phyloP scores from a whole-genome alignment of 805 yeast species.

The Spathaspora gorwiae region DNA sequence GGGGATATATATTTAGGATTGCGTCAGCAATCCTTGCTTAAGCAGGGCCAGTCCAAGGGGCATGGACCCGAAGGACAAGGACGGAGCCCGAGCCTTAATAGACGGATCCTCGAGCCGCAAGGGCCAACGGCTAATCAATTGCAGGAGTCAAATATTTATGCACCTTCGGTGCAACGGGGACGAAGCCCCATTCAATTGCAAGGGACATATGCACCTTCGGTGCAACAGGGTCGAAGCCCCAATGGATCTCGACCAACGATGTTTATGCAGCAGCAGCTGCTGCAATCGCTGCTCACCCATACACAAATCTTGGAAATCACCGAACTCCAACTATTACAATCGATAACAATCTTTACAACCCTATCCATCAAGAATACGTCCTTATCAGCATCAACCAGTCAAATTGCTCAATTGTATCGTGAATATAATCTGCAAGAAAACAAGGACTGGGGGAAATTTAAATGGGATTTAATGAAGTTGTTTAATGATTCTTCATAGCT shows the following conservation, averaged over 20 bases:
- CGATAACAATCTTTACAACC: slow-evolving; percentile 32
- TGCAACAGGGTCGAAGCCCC: too few relatives aligned
- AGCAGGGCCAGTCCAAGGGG: too few relatives aligned
- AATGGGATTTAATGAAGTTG: slow-evolving; percentile 9
- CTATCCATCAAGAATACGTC: slow-evolving; percentile 12
- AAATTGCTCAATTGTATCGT: slow-evolving; percentile 6
- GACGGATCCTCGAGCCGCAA: too few relatives aligned
- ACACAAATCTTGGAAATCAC: slow-evolving; percentile 5
- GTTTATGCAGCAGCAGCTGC: background rate
- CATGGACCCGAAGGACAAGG: too few relatives aligned
- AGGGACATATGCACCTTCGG: too few relatives aligned
- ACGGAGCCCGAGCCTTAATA: too few relatives aligned
- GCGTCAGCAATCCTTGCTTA: too few relatives aligned
- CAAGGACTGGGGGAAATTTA: slow-evolving; percentile 9
- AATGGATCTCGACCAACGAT: background rate
- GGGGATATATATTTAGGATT: too few relatives aligned
- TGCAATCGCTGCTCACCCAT: background rate
- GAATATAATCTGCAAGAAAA: background rate
- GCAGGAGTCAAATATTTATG: too few relatives aligned
- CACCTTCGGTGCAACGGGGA: too few relatives aligned
- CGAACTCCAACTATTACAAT: slow-evolving; percentile 33
- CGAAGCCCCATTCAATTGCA: too few relatives aligned
- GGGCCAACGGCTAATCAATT: too few relatives aligned
- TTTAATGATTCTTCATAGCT: background rate
- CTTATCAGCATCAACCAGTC: slow-evolving; percentile 3